These are phyloP conservation scores for Wallacemonas rigidus DNA, from an alignment of 208 protist genomes.

Conservation along the genomic window DNA sequence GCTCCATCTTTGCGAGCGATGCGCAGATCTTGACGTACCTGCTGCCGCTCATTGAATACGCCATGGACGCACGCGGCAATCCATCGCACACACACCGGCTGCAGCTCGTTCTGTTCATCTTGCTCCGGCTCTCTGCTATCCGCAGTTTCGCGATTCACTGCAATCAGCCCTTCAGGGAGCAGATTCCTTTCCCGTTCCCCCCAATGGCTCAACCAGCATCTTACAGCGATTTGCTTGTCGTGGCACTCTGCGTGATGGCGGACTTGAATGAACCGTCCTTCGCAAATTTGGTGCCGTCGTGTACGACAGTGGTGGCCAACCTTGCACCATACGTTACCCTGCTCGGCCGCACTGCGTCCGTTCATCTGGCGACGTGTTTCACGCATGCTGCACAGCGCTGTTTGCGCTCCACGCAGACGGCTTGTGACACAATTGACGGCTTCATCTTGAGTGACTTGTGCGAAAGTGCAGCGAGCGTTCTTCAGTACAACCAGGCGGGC, in stretches of 20 bases:
- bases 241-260: constrained; percentile 65
- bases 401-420: constrained; percentile 24
- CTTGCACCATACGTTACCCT: constrained; percentile 84
- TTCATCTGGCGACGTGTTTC: constrained; percentile 60
- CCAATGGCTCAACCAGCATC: constrained; percentile 26
- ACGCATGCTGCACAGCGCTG: constrained; percentile 42
- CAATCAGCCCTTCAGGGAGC: constrained; percentile 69
- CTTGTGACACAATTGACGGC: constrained; percentile 16
- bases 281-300: constrained; percentile 57
- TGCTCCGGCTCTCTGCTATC: constrained; percentile 72
- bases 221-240: constrained; percentile 86
- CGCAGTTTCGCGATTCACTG: constrained; percentile 78
- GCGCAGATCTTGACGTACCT: constrained; percentile 57
- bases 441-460: constrained; percentile 63
- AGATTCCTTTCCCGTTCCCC: constrained; percentile 58
- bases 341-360: constrained; percentile 41
- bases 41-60: constrained; percentile 77
- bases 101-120: constrained; percentile 83
- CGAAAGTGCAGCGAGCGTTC: constrained; percentile 68
- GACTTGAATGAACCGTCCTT: constrained; percentile 48
- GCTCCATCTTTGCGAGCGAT: constrained; percentile 49
- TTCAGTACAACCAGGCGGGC: constrained; percentile 72
- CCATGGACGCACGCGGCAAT: constrained; percentile 53
- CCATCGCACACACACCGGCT: constrained; percentile 47
- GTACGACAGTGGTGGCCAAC: constrained; percentile 79